Conservation (phyloP, 2,329 filamentous ascomycete species). For the Pezicula neosporulosa region DNA sequence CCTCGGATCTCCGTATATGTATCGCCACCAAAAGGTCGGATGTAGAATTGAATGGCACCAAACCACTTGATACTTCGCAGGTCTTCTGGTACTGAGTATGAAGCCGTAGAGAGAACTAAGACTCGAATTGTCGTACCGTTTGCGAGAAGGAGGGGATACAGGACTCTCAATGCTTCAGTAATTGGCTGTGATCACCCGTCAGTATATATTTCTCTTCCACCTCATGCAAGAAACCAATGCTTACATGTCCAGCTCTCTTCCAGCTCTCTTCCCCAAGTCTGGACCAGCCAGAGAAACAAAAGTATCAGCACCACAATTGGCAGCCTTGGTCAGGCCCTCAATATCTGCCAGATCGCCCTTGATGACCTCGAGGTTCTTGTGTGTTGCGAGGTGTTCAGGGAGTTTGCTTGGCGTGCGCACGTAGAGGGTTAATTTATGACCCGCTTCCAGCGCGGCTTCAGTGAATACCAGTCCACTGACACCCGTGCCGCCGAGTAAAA, state of each 20-base stretch:
- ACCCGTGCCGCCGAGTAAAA: slow-evolving; percentile 19
- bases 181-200: slow-evolving; percentile 12
- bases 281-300: slow-evolving; percentile 23
- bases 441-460: slow-evolving; percentile 19
- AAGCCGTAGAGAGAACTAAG: slow-evolving; percentile 21
- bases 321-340: slow-evolving; percentile 17
- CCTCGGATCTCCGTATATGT: slow-evolving; percentile 16
- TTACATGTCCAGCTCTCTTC: slow-evolving; percentile 16
- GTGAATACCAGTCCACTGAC: slow-evolving; percentile 18
- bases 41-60: slow-evolving; percentile 16
- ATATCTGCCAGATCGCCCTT: slow-evolving; percentile 16
- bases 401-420: slow-evolving; percentile 21
- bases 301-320: slow-evolving; percentile 15
- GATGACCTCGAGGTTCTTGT: slow-evolving; percentile 14
- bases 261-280: slow-evolving; percentile 13
- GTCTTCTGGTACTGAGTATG: slow-evolving; percentile 20
- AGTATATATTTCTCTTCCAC: background rate
- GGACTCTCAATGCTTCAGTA: slow-evolving; percentile 16
- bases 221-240: background rate
- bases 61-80: slow-evolving; percentile 15
- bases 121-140: slow-evolving; percentile 13
- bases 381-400: slow-evolving; percentile 16
- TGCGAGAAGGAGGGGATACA: slow-evolving; percentile 17
- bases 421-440: slow-evolving; percentile 19
- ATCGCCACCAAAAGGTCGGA: slow-evolving; percentile 18